Percentiles rank a stretch among this genome's conserved stretches.
Conservation (phyloP, 371 early-diverging fungal genomes). For the Mortierella sp. region DNA sequence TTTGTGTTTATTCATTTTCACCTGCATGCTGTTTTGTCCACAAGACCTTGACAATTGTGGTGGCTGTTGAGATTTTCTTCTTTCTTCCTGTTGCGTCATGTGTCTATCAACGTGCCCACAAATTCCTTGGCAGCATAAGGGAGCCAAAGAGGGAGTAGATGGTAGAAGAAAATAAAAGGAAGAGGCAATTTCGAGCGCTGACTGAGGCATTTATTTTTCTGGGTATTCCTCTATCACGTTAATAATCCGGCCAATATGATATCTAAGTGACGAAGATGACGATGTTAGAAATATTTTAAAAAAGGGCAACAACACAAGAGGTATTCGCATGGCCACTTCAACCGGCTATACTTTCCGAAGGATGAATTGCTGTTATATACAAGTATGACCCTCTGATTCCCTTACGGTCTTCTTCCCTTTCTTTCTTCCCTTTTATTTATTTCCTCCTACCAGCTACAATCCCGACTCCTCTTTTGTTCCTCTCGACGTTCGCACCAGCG, state of each 20-base stretch:
- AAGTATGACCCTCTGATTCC: not conserved
- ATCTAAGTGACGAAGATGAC: not conserved
- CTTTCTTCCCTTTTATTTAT: not conserved
- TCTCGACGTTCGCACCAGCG: not conserved
- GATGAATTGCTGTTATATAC: not conserved
- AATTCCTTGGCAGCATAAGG: not conserved
- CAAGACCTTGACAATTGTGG: not conserved
- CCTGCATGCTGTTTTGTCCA: not conserved
- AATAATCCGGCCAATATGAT: not conserved
- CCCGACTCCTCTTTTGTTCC: not conserved
- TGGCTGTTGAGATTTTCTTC: no score
- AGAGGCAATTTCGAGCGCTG: not conserved
- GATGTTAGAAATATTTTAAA: not conserved
- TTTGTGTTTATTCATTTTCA: not conserved
- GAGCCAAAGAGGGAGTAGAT: not conserved
- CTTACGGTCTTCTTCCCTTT: not conserved
- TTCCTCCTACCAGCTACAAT: not conserved
- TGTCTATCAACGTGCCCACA: no score
- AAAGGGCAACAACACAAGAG: not conserved
- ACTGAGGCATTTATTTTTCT: slow-evolving; percentile 6
- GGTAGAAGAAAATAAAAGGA: not conserved
- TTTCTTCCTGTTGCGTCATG: no score
- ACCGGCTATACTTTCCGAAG: not conserved
- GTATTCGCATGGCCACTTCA: no score
- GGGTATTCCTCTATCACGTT: no score